phyloP scores from a whole-genome alignment of 139 green algal genomes.

The Chlorella sorokiniana region DNA sequence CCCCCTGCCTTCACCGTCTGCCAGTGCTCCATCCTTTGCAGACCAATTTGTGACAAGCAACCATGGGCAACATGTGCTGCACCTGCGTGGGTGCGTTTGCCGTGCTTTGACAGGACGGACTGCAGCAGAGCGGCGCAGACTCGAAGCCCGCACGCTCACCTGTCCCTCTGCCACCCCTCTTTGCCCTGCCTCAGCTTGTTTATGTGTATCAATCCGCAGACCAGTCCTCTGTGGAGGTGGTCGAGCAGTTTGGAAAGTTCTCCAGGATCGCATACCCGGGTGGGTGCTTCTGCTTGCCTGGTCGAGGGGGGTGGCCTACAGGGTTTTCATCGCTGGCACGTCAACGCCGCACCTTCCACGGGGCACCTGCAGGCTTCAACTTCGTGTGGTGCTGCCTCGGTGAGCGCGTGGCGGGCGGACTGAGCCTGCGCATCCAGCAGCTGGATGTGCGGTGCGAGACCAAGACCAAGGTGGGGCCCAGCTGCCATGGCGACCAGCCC shows the following conservation, averaged over 20 bases:
- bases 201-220: slow-evolving; percentile 29
- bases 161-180: too few relatives aligned
- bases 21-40: background rate
- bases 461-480: slow-evolving; percentile 77
- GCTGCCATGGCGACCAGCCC: too few relatives aligned
- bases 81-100: slow-evolving; percentile 34
- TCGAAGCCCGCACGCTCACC: background rate
- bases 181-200: background rate
- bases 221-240: slow-evolving; percentile 41
- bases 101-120: background rate
- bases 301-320: too few relatives aligned
- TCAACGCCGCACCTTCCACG: too few relatives aligned
- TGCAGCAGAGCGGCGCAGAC: background rate
- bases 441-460: slow-evolving; percentile 80
- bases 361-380: slow-evolving; percentile 73
- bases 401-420: slow-evolving; percentile 52
- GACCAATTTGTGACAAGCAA: background rate
- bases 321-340: too few relatives aligned
- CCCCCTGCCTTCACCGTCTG: background rate
- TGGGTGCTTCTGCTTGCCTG: too few relatives aligned
- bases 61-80: slow-evolving; percentile 27
- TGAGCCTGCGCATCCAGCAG: slow-evolving; percentile 77
- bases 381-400: slow-evolving; percentile 58
- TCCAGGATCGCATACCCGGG: slow-evolving; percentile 45
- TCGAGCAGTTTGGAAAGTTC: slow-evolving; percentile 53